Percentiles rank a stretch among this genome's conserved stretches.
These are phyloP conservation scores for Clonostachys byssicola DNA, from an alignment of 2,329 filamentous ascomycete genomes.

Conservation along the genomic window DNA sequence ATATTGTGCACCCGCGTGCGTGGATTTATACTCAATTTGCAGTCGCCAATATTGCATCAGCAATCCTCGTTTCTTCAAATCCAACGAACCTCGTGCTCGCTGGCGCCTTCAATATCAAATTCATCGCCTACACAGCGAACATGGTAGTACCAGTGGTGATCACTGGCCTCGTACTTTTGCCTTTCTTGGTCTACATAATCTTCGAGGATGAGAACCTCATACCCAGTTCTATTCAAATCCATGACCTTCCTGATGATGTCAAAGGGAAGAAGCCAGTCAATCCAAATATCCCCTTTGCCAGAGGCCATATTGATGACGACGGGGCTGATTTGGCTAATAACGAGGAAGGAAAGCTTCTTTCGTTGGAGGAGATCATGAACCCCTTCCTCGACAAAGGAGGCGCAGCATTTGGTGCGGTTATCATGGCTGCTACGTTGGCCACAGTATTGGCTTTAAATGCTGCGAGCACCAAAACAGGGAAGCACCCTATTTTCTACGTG, in stretches of 20 bases:
- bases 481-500: constrained; percentile 62
- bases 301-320: constrained; percentile 48
- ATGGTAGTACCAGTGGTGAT: constrained; percentile 69
- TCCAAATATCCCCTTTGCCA: constrained; percentile 65
- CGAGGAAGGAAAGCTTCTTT: constrained; percentile 45
- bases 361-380: constrained; percentile 71
- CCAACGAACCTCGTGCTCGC: constrained; percentile 73
- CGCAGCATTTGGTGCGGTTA: constrained; percentile 57
- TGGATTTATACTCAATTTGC: constrained; percentile 74
- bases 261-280: constrained; percentile 58
- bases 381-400: constrained; percentile 66
- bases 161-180: constrained; percentile 66
- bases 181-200: constrained; percentile 65
- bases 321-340: constrained; percentile 37
- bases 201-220: constrained; percentile 63
- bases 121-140: constrained; percentile 72
- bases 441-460: constrained; percentile 65
- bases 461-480: constrained; percentile 39
- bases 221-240: constrained; percentile 62
- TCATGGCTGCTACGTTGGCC: constrained; percentile 66
- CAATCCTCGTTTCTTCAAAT: constrained; percentile 74
- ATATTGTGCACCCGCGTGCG: constrained; percentile 65
- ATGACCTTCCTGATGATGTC: constrained; percentile 57
- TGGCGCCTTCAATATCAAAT: constrained; percentile 67
- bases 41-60: constrained; percentile 69